Conservation (phyloP, 345 rosid genomes). For the Eutrema heterophyllum region DNA sequence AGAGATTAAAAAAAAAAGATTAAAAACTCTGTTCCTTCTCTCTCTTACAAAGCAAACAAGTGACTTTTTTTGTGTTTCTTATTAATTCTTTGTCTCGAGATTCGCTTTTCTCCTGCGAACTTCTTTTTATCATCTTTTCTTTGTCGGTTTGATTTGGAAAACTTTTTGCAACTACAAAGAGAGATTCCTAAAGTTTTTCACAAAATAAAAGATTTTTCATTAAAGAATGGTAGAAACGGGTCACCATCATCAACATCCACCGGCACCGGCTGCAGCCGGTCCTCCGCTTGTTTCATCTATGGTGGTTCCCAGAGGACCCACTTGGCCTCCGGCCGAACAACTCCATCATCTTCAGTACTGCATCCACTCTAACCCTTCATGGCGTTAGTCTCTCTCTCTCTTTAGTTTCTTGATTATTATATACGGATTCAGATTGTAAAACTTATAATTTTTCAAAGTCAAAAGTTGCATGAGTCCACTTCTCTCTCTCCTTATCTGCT, state of each 20-base stretch:
- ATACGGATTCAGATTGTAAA: conserved; percentile 20
- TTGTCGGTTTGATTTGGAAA: conserved; percentile 34
- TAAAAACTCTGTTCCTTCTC: conserved; percentile 2
- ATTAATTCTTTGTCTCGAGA: conserved; percentile 28
- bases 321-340: conserved; percentile 83
- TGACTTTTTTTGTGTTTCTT: neutral
- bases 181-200: conserved; percentile 12
- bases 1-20: neutral
- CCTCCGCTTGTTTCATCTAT: conserved; percentile 45
- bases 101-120: conserved; percentile 25
- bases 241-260: conserved; percentile 42
- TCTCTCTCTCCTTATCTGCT: conserved; percentile 6
- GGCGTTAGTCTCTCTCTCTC: conserved; percentile 65
- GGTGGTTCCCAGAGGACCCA: conserved; percentile 50
- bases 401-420: neutral
- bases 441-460: conserved; percentile 1
- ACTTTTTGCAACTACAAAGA: conserved; percentile 21
- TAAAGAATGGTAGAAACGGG: conserved; percentile 51
- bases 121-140: conserved; percentile 24
- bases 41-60: conserved; percentile 20
- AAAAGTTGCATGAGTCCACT: conserved; percentile 24
- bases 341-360: conserved; percentile 87
- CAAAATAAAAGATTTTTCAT: neutral
- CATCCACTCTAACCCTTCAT: conserved; percentile 97
- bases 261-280: conserved; percentile 23